Conservation (phyloP, 2,329 filamentous ascomycete species). For the Lecanicillium sp. region DNA sequence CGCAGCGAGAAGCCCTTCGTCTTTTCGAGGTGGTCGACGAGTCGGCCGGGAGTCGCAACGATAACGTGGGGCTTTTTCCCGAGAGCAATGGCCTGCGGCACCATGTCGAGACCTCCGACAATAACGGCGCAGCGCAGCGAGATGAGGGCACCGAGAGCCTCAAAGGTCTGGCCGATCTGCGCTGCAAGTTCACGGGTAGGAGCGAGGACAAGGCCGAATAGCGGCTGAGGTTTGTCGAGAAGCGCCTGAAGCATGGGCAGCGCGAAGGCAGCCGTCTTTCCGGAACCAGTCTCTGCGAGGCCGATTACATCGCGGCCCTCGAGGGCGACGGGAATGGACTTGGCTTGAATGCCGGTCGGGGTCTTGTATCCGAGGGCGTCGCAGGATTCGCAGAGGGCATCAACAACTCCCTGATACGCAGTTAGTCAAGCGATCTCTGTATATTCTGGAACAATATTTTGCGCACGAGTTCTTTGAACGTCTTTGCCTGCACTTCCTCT, state of each 20-base stretch:
- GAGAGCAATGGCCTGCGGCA: conserved; percentile 80
- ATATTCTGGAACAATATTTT: background rate
- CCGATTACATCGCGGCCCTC: conserved; percentile 83
- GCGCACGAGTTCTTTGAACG: conserved; percentile 58
- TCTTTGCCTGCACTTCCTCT: conserved; percentile 39
- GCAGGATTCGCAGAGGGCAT: conserved; percentile 85
- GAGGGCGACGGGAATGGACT: conserved; percentile 77
- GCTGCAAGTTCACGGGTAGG: conserved; percentile 90
- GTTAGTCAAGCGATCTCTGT: conserved; percentile 16
- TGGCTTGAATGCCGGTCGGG: conserved; percentile 82
- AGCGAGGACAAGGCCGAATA: conserved; percentile 86
- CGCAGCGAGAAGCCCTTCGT: conserved; percentile 91
- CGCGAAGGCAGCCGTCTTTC: conserved; percentile 93
- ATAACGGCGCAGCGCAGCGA: conserved; percentile 81
- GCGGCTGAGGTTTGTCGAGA: conserved; percentile 76
- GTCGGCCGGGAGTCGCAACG: conserved; percentile 82
- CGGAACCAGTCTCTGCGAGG: conserved; percentile 88
- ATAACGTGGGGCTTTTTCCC: conserved; percentile 95
- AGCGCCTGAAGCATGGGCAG: conserved; percentile 87
- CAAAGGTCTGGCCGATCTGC: conserved; percentile 84
- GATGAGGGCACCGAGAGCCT: conserved; percentile 80
- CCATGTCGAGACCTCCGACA: conserved; percentile 94
- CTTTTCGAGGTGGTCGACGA: conserved; percentile 90
- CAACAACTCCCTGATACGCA: conserved; percentile 62
- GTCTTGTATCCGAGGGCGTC: conserved; percentile 72